Base-by-base conservation (phyloP, 1,139 yeast species). In the Wickerhamomyces sp. region DNA sequence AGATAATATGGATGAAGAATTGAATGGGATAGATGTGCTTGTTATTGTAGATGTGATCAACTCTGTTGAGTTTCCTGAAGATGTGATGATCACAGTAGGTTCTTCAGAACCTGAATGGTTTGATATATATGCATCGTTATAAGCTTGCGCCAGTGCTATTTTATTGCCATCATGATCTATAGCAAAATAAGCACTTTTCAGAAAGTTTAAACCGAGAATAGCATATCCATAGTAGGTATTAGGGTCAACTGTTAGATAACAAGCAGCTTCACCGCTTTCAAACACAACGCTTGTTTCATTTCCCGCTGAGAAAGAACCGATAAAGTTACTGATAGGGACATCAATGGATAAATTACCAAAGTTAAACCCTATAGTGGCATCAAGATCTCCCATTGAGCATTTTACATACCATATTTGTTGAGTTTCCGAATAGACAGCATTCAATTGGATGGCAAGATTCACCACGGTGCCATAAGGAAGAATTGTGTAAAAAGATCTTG, bases 381-480 rank as follows among this genome's bases (percentile, higher is more conserved):
- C 61, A 19, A 70, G 54, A n/a, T 67, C 61, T 3, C 67, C 70
- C 36, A 73, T 60, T 12, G 64, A 52, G 62, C 96, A 87, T 44
- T 74, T 74, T 20, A 83, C 85, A 17, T 84, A 57, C 95, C 95
- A 86, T 19, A 73, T 48, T 18, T 65, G 67, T 7, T 70, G 54
- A 14, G 72, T 70, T 4, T 64, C 55, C 7, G 76, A 70, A 58
- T 77, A 86, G 46, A 70, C 74, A 0, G 95, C 95, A 52, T 82
- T 81, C 19, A 83, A 65, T 61, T 86, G 95, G 16, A 83, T 67
- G 0, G 95, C 92, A 31, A 87, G 60, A 50, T 77, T 76, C 36
- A 85, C 71, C 36, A 86, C 65, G 3, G 77, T 58, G 33, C 73
- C 70, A 37, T 74, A 63, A 0, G 95, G 95, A 35, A 86, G 59